Conservation (phyloP, 805 yeast genomes). For the Vanderwaltozyma polyspora region DNA sequence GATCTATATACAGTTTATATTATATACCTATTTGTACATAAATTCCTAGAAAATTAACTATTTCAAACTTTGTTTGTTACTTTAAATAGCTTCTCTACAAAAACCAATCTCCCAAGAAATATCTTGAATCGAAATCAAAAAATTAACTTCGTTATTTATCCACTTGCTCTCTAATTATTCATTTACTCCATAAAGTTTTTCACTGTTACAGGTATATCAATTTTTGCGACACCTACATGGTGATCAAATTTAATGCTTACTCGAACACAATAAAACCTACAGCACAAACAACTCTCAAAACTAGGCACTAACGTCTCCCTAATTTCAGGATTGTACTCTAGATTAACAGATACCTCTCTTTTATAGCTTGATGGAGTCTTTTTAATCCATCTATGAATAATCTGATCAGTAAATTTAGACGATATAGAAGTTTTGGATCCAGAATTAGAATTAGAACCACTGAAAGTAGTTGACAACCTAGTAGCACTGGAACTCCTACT, state of each 20-base stretch:
- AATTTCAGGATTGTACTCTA: conserved; percentile 33
- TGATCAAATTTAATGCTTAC: conserved; percentile 35
- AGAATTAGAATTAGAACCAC: conserved; percentile 8
- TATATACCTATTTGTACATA: too few species aligned
- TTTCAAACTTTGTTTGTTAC: too few species aligned
- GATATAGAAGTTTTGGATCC: conserved; percentile 9
- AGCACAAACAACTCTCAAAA: conserved; percentile 53
- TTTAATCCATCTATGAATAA: conserved; percentile 21
- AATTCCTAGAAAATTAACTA: too few species aligned
- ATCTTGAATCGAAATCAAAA: too few species aligned
- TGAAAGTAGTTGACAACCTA: conserved; percentile 4
- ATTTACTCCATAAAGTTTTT: conserved; percentile 23
- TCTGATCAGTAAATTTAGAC: conserved; percentile 14
- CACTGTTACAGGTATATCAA: conserved; percentile 30
- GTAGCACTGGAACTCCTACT: conserved; percentile 1
- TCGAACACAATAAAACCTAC: conserved; percentile 46
- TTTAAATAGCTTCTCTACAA: too few species aligned
- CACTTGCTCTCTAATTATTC: too few species aligned
- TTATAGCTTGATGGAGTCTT: conserved; percentile 25
- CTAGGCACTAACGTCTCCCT: conserved; percentile 45
- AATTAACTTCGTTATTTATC: neutral
- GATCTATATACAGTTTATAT: too few species aligned
- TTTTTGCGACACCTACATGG: conserved; percentile 20
- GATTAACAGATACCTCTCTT: conserved; percentile 29
- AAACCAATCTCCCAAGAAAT: too few species aligned